Evolutionary conservation across 2,329 filamentous ascomycete genomes (phyloP).

Genomic region (Ramichloridium luteum): DNA sequence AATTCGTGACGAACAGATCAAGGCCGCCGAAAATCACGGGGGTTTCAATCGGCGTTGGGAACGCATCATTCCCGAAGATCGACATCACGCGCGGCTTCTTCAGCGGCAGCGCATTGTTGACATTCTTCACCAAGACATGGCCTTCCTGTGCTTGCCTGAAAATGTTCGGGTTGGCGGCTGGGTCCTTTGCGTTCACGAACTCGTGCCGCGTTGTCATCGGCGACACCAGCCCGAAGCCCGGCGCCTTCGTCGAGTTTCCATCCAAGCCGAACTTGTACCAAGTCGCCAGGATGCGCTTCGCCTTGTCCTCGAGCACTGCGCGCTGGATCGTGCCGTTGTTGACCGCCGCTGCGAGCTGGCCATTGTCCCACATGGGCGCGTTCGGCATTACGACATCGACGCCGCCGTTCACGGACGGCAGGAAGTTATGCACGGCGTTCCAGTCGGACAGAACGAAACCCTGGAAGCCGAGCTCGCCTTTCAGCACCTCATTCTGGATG

Average conservation of each 20-base stretch:
- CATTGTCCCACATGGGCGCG: constrained; percentile 16
- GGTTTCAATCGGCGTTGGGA: not conserved
- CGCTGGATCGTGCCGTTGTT: constrained; percentile 21
- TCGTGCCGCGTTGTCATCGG: constrained; percentile 37
- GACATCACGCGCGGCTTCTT: constrained; percentile 30
- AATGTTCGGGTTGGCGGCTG: constrained; percentile 22
- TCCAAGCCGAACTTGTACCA: constrained; percentile 12
- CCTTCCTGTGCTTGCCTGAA: constrained; percentile 28
- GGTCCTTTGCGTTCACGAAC: constrained; percentile 42
- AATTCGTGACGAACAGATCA: not conserved
- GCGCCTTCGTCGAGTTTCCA: not conserved
- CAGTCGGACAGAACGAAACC: constrained; percentile 39
- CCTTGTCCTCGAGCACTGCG: constrained; percentile 24
- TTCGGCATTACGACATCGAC: constrained; percentile 21
- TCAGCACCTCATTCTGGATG: constrained; percentile 50
- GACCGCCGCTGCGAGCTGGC: constrained; percentile 20
- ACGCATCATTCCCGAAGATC: constrained; percentile 29
- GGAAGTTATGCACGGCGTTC: constrained; percentile 20
- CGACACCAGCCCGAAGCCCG: constrained; percentile 15
- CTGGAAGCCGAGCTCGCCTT: constrained; percentile 41
- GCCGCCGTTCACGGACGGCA: constrained; percentile 18
- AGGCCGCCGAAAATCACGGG: not conserved
- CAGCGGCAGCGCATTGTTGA: constrained; percentile 43
- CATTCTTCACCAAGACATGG: constrained; percentile 53
- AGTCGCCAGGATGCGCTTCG: constrained; percentile 20